These are phyloP conservation scores for Mesembryanthemum crystallinum DNA, from an alignment of 148 eudicot genomes.

Conservation along the genomic window DNA sequence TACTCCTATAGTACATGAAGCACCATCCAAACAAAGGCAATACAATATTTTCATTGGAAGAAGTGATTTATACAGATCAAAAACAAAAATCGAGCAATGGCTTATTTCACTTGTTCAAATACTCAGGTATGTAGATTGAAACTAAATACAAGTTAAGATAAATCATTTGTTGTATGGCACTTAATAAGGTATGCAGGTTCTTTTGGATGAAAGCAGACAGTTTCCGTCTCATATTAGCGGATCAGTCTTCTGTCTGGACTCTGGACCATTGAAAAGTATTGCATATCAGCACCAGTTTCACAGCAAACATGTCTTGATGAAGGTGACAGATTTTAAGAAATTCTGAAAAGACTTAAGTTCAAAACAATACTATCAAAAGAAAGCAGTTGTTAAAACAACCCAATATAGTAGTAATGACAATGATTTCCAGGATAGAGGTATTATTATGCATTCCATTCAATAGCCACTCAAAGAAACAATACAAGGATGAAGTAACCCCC, in stretches of 20 bases:
- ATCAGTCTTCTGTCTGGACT: background rate
- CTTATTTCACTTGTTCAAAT: background rate
- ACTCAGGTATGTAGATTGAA: background rate
- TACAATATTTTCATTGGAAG: background rate
- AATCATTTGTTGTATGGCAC: background rate
- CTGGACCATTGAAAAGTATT: background rate
- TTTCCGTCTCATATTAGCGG: background rate
- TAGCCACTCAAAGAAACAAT: background rate
- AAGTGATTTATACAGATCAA: background rate
- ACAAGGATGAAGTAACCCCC: background rate
- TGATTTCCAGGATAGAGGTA: background rate
- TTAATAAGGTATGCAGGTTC: background rate
- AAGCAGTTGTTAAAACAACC: background rate
- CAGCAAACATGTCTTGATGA: background rate
- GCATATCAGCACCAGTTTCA: background rate
- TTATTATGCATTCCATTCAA: background rate
- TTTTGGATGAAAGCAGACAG: background rate
- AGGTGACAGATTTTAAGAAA: background rate
- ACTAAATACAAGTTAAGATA: no score
- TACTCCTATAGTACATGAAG: background rate
- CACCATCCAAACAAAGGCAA: constrained; percentile 2
- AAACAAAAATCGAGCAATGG: background rate
- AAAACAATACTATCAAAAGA: no score
- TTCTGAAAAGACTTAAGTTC: background rate
- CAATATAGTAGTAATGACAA: background rate